Evolutionary conservation across 2,329 filamentous ascomycete genomes (phyloP), one percentile per base, ranked within the genome.

Genomic region (Aspergillus fumigatus): DNA sequence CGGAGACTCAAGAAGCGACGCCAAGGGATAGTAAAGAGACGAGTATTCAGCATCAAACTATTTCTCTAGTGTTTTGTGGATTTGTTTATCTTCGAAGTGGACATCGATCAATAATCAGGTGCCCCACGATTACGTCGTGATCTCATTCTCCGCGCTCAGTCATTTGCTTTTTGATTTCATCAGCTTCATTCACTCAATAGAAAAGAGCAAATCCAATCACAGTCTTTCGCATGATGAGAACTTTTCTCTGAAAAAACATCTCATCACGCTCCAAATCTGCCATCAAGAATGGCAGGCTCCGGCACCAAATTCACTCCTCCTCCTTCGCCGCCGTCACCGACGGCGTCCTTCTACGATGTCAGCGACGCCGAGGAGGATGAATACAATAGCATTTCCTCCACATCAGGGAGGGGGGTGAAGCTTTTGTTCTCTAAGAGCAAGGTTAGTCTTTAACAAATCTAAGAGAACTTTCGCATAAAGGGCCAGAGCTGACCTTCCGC

Each of bases 351-450:
- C 80, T 97, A 96, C 80, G 93, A 93, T 69, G 81, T 97, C 81
- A 96, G 90, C 74, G 95, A 99, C 78, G 92, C 96, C 69, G 92
- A 96, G 62, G 94, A 97, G 75, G 89, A 88, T 64, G 94, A 90
- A 48, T 99, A 99, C 78, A 90, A 95, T 72, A 97, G 92, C 19
- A 91, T 99, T 68, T 88, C 90, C 4, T 84, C 85, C 3, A 84
- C 84, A 63, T 86, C 85, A 2, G 88, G 89, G 0, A 85, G 85
- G 62, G 94, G 93, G 1, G 94, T 99, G 48, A 99, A 97, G 77
- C 80, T 99, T 32, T 80, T 99, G 14, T 97, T 89, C 68, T 93
- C 92, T 21, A 99, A 99, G 79, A 97, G 92, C 87, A 99, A 97
- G 82, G 89, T 90, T 67, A 49, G 79, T 69, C 49, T 29, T 35